Evolutionary conservation across 306 rosid genomes (phyloP).

Genomic region (Quercus variabilis): DNA sequence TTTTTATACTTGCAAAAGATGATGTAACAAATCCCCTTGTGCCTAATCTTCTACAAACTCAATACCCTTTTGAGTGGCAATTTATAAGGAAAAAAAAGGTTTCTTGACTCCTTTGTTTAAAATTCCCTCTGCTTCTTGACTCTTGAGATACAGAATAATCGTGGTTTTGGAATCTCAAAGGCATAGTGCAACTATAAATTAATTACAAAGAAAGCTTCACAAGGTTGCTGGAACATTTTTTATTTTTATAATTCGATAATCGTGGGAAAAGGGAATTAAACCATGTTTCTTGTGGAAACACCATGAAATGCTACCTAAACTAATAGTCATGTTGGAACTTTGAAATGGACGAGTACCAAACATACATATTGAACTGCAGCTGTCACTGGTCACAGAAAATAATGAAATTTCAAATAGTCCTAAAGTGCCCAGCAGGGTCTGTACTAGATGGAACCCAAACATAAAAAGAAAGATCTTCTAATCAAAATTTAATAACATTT

Average conservation of each 20-base stretch:
- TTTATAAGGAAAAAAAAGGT: background rate
- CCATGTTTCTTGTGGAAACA: too few relatives aligned
- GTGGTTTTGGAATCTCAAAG: background rate
- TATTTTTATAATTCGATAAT: too few relatives aligned
- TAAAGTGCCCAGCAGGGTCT: too few relatives aligned
- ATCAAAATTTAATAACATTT: too few relatives aligned
- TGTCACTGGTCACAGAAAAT: background rate
- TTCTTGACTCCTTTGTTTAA: background rate
- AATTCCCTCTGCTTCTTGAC: background rate
- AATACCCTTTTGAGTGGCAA: too few relatives aligned
- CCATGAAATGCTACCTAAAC: too few relatives aligned
- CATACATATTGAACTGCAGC: background rate
- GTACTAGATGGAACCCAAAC: too few relatives aligned
- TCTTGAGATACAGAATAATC: background rate
- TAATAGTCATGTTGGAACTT: background rate
- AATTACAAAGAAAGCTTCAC: background rate
- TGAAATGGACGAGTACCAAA: background rate
- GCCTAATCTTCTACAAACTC: background rate
- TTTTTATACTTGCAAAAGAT: constrained; percentile 6
- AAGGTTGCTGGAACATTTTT: background rate
- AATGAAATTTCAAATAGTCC: background rate
- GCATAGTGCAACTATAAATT: background rate
- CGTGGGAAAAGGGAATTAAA: too few relatives aligned
- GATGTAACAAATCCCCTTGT: constrained; percentile 7
- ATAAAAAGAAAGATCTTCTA: too few relatives aligned